Base-by-base conservation (phyloP, 805 yeast species). In the Candida manassasensis region DNA sequence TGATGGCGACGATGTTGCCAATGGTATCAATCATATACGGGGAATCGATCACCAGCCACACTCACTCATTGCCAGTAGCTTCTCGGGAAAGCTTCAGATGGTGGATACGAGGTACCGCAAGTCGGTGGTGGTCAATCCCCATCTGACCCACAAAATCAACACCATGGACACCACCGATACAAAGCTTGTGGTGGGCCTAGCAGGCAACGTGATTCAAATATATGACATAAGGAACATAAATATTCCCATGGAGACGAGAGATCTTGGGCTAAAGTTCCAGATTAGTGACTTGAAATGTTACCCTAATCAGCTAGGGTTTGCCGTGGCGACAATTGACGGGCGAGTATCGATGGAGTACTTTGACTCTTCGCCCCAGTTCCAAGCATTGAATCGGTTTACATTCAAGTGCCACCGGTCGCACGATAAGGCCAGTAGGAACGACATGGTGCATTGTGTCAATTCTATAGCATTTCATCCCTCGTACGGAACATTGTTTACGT, bases 281-380 rank as follows among this genome's bases (percentile, higher is more conserved):
- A 75, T 81, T 2, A 63, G 79, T 31, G 73, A 72, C 16, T 47
- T 84, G 22, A 67, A 65, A 42, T 61, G 77, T 25, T 68, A 78
- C 45, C 82, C 84, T 0, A 59, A 67, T 36, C 56, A 53, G 8
- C 53, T 61, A 43, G 93, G 81, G 6, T 81, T 73, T 52, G 86
- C 81, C 0, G 69, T 79, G 21, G 67, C 86, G 18, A 79, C 90
- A 1, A 67, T 86, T n/a, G 95, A 85, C 48, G 95, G 95, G 0
- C 63, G 94, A 19, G 87, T 83, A 1, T 79, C 88, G 0, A 73
- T 86, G 18, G 90, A 85, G 42, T 79, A 69, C 47, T 74, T 80
- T 36, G 75, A 78, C 36, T 71, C 75, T 3, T 55, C 69, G 3
- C 64, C 69, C 2, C 59, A 59, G 29, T 49, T 50, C 3, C 67